A percentile compares a stretch with the other conserved stretches of the same genome.
phyloP scores from a whole-genome alignment of 768 basidiomycete genomes.

The Albatrellus ellisii region DNA sequence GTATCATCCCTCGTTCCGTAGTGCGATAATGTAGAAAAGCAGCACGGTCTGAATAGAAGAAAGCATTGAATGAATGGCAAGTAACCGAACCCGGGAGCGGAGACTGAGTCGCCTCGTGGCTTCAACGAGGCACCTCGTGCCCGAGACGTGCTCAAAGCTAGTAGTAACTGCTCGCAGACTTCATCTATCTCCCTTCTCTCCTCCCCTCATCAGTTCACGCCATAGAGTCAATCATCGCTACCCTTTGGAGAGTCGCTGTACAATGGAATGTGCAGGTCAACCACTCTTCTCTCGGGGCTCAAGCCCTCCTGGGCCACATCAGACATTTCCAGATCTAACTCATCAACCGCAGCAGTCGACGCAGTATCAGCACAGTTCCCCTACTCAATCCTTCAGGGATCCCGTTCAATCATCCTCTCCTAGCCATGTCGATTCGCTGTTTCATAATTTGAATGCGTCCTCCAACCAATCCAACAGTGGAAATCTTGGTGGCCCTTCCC shows the following conservation, averaged over 20 bases:
- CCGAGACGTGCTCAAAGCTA: background rate
- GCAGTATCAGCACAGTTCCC: slow-evolving; percentile 21
- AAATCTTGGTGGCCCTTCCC: slow-evolving; percentile 13
- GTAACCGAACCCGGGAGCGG: too few species aligned
- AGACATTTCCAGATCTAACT: slow-evolving; percentile 12
- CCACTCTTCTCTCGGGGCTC: slow-evolving; percentile 14
- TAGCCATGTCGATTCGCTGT: slow-evolving; percentile 55
- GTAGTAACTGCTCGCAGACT: slow-evolving; percentile 1
- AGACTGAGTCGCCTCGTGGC: slow-evolving; percentile 19
- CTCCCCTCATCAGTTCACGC: background rate
- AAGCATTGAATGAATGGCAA: too few species aligned
- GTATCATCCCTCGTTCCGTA: too few species aligned
- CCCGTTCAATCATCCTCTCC: slow-evolving; percentile 33
- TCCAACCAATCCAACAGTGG: slow-evolving; percentile 25
- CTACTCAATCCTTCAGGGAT: slow-evolving; percentile 22
- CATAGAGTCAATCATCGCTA: background rate
- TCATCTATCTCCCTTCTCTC: background rate
- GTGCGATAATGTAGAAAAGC: too few species aligned
- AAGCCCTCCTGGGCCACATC: slow-evolving; percentile 7
- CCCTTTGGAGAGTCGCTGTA: slow-evolving; percentile 1
- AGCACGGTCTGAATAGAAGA: too few species aligned
- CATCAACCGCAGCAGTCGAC: slow-evolving; percentile 8
- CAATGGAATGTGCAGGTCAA: slow-evolving; percentile 12
- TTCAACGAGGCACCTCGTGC: slow-evolving; percentile 10
- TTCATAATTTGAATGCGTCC: slow-evolving; percentile 36